Evolutionary conservation across 225 moss, liverwort and hornwort genomes (phyloP).

Genomic region (Pseudisothecium myosuroides): DNA sequence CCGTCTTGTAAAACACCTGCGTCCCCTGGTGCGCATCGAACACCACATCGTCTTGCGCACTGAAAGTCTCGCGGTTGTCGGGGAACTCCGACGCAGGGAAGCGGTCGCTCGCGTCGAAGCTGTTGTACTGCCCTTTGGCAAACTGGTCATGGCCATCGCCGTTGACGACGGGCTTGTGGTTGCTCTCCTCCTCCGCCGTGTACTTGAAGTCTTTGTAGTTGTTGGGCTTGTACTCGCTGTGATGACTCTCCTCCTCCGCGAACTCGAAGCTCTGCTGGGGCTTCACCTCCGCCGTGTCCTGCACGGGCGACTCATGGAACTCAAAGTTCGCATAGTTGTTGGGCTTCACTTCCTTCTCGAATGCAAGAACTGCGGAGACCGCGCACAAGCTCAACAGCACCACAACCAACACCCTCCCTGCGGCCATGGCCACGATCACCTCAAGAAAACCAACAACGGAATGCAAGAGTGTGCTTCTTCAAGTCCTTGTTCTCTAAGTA

Average conservation of each 20-base stretch:
- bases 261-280: not conserved
- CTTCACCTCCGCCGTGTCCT: conserved; percentile 5
- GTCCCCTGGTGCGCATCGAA: conserved; percentile 10
- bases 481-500: too few species aligned
- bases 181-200: not conserved
- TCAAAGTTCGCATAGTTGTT: conserved; percentile 44
- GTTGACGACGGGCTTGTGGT: not conserved
- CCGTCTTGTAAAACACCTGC: conserved; percentile 10
- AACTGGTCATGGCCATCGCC: conserved; percentile 2
- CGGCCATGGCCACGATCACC: conserved; percentile 12
- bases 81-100: not conserved
- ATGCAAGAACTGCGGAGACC: not conserved
- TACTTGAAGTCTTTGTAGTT: conserved; percentile 29
- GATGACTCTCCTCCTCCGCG: not conserved
- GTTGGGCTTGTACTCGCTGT: conserved; percentile 20
- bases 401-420: not conserved
- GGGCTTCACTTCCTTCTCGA: conserved; percentile 29
- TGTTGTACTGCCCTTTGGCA: conserved; percentile 4
- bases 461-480: not conserved
- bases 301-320: conserved; percentile 13
- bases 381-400: not conserved
- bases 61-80: not conserved
- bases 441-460: not conserved
- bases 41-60: conserved; percentile 8
- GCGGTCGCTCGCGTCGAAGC: conserved; percentile 2